Percentiles rank a stretch among this genome's conserved stretches.
Conservation (phyloP, 805 yeast species). For the Clavispora carvajalis region DNA sequence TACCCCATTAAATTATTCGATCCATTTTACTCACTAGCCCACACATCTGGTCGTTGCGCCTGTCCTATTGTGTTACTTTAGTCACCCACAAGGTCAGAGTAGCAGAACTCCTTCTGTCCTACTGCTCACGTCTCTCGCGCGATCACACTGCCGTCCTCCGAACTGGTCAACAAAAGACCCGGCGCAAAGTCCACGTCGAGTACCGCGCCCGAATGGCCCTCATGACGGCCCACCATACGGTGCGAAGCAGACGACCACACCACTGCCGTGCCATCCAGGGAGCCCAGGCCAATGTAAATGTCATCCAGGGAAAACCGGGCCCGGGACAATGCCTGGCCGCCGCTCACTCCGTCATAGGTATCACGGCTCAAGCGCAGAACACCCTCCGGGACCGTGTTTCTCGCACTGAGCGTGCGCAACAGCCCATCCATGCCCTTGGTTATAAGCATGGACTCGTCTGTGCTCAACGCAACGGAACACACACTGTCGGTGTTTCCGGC, state of each 20-base stretch:
- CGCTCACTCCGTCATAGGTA: conserved; percentile 53
- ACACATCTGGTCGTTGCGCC: too few relatives aligned
- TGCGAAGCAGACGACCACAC: conserved; percentile 57
- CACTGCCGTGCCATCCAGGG: conserved; percentile 54
- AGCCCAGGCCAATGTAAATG: conserved; percentile 48
- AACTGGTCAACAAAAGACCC: conserved; percentile 41
- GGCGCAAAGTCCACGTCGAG: conserved; percentile 57
- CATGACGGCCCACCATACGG: conserved; percentile 40
- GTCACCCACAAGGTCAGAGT: too few relatives aligned
- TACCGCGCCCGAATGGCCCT: conserved; percentile 61
- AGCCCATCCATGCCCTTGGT: conserved; percentile 55
- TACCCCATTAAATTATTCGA: too few relatives aligned
- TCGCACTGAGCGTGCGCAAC: conserved; percentile 53
- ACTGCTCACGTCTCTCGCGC: conserved; percentile 29
- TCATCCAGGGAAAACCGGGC: conserved; percentile 42
- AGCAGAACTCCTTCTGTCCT: too few relatives aligned
- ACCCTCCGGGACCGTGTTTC: conserved; percentile 35
- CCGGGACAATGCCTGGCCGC: conserved; percentile 46
- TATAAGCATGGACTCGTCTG: conserved; percentile 42
- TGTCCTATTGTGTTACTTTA: too few relatives aligned
- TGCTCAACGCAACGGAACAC: conserved; percentile 48
- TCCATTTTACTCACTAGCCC: too few relatives aligned
- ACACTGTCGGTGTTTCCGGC: conserved; percentile 44
- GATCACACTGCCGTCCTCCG: conserved; percentile 53
- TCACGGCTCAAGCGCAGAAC: conserved; percentile 39